Evolutionary conservation across 2,329 filamentous ascomycete species (phyloP), one percentile per base, ranked within the genome.

Genomic region (Pseudopyricularia javanii): DNA sequence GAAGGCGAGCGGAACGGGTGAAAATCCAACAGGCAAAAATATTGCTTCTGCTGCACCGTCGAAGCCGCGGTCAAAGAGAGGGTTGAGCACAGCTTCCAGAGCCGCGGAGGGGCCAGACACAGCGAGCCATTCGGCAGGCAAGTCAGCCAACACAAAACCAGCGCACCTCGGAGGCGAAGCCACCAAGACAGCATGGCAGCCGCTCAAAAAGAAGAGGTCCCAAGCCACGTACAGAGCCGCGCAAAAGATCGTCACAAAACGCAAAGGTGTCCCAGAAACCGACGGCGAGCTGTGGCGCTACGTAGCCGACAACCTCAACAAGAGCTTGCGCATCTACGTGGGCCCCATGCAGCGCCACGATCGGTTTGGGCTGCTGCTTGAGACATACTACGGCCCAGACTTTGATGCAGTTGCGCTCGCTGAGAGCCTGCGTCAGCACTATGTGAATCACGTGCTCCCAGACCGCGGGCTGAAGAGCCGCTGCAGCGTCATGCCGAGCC

Each of bases 371-470:
- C 62, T 66, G 30, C 63, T 69, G 26, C 59, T 73, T 9, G 64
- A 67, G 26, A 61, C 66, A 32, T 69, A 72, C 65, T 75, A 72
- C 56, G 72, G 72, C 1, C 67, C 71, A 0, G 64, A 66, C 24
- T 60, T 61, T 28, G 59, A 64, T 7, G 60, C 63, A 7, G 60
- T 74, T 53, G 63, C 59, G 35, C 62, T 66, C 47, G 62, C 66
- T 26, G 65, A 68, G 59, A 63, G 61, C 28, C 60, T 74, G 59
- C 59, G 72, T 30, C 64, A 66, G 48, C 68, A 67, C n/a, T 75
- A 71, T 70, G 61, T 62, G 26, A 58, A 62, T 47, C 70, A 65
- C 59, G 65, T 72, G 8, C 58, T 74, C 47, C 72, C 72, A 22
- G 64, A 66, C 2, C 11, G 40, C 14, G 50, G 63, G 54, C 49